Percentiles rank a stretch among this genome's conserved stretches.
Conservation (phyloP, 2,329 filamentous ascomycete genomes). For the Sporothrix variecibatus region DNA sequence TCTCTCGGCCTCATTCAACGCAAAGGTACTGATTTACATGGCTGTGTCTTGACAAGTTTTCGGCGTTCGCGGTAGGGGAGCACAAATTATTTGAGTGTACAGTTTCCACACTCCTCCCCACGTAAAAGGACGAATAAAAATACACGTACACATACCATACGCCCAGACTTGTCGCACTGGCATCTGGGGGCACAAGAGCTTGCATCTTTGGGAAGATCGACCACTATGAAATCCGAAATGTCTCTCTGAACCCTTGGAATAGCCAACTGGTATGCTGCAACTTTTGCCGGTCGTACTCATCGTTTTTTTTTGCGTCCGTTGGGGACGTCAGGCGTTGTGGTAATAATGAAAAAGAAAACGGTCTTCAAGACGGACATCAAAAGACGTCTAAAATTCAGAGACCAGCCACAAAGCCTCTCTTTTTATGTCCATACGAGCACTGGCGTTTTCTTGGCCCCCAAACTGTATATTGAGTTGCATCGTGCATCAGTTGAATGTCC, state of each 20-base stretch:
- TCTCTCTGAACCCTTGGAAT: background rate
- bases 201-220: background rate
- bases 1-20: conserved; percentile 1
- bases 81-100: background rate
- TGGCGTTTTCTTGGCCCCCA: background rate
- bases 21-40: background rate
- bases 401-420: background rate
- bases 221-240: background rate
- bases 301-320: background rate
- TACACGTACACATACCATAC: background rate
- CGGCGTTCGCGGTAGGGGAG: background rate
- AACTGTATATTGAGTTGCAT: background rate
- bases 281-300: background rate
- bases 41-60: background rate
- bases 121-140: background rate
- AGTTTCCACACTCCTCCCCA: background rate
- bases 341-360: background rate
- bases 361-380: background rate
- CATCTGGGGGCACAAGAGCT: background rate
- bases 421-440: background rate
- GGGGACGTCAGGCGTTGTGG: background rate
- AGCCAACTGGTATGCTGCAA: background rate
- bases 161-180: background rate
- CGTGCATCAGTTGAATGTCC: background rate
- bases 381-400: background rate